Base-by-base conservation (phyloP, 1,284 basidiomycete genomes). In the Leccinum pseudoinsigne region DNA sequence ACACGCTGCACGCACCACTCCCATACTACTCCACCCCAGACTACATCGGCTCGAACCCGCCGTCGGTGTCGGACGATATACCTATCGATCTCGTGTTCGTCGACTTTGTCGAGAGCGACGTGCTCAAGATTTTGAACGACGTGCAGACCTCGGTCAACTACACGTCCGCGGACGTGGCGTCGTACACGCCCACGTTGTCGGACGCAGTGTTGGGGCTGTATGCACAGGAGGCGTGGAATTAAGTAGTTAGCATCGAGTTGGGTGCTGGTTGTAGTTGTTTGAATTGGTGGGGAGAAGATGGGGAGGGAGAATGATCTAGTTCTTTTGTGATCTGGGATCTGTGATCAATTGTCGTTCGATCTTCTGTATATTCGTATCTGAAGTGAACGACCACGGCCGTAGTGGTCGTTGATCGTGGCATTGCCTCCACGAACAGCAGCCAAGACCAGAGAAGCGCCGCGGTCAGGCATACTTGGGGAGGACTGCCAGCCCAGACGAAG, bases 1-100 rank as follows among this genome's bases (percentile, higher is more conserved):
- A 92, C 71, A 84, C 78, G 3, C 73, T 77, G 0, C 89, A 92
- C 72, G 70, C 76, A 2, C 82, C 89, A 1, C 69, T 90, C 59
- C 81, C 86, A 11, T 86, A 82, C 75, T 84, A 81, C 18, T 63
- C 72, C 5, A 65, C 74, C 12, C 88, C 89, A 0, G 79, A 81
- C 69, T 91, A 86, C 72, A 81, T 90, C 63, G 79, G 77, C n/a
- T 88, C 88, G 1, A 73, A 78, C 36, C 68, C 83, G 1, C 86
- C 88, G 0, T 73, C 77, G 31, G 82, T 86, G 18, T 66, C 82
- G 0, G 77, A 77, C 62, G 79, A 82, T 62, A 80, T 82, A 0
- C 78, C 79, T 0, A 79, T 92, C 66, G 89, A 92, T 69, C 79
- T 92, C 28, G 84, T 92, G 55, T 92, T 91, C 71, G 79, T 88